Evolutionary conservation across 306 rosid species (phyloP).

Genomic region (Malus asiatica): DNA sequence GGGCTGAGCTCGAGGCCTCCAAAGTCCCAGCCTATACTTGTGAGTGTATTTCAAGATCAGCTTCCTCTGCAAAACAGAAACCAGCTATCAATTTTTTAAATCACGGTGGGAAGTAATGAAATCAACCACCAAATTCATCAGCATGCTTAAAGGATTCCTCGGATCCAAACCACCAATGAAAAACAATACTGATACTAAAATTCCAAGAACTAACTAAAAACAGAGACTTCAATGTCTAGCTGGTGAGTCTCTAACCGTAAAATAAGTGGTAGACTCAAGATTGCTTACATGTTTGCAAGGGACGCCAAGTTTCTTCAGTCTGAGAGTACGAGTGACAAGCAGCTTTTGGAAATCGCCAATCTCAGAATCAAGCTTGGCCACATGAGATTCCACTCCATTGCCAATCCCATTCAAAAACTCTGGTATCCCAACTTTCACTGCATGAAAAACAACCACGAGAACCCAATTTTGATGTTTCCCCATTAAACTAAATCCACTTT

Average conservation of each 20-base stretch:
- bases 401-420: conserved; percentile 81
- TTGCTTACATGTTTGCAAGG: conserved; percentile 72
- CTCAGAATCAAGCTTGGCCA: conserved; percentile 67
- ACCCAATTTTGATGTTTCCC: not conserved
- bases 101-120: not conserved
- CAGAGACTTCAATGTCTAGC: not conserved
- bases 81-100: not conserved
- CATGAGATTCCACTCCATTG: conserved; percentile 69
- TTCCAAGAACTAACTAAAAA: not conserved
- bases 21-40: conserved; percentile 80
- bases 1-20: conserved; percentile 65
- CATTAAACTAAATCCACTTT: not conserved
- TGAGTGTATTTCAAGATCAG: conserved; percentile 67
- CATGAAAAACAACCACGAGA: conserved; percentile 11
- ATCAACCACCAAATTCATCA: not conserved
- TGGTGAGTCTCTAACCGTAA: not conserved
- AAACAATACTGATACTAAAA: not conserved
- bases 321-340: conserved; percentile 71
- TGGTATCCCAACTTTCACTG: conserved; percentile 82
- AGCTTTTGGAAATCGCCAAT: conserved; percentile 74
- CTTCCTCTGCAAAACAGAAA: conserved; percentile 66
- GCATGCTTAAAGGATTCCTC: not conserved
- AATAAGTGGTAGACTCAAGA: not conserved
- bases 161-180: not conserved
- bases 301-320: conserved; percentile 72